A percentile compares a stretch with the other conserved stretches of the same genome.
These are phyloP conservation scores for Xylaria sp. DNA, from an alignment of 2,329 filamentous ascomycete genomes.

Conservation along the genomic window DNA sequence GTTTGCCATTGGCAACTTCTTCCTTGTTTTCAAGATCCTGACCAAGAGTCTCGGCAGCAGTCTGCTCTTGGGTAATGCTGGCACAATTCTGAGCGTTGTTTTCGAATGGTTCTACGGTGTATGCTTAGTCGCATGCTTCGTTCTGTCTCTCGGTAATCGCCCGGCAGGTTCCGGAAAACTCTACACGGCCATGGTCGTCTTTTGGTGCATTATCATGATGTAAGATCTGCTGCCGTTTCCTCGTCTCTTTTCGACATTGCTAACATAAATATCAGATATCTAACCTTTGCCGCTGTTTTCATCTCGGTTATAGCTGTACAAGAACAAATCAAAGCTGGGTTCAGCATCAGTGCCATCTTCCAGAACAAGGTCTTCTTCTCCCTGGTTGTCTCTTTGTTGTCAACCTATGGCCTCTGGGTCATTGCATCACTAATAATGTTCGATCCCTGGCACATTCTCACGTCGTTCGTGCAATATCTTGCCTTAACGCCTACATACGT, in stretches of 20 bases:
- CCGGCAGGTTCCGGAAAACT: slow-evolving; percentile 93
- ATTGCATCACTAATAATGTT: slow-evolving; percentile 93
- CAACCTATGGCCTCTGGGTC: slow-evolving; percentile 93
- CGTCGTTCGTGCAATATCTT: slow-evolving; percentile 93
- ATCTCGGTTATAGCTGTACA: slow-evolving; percentile 91
- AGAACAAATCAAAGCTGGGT: slow-evolving; percentile 72
- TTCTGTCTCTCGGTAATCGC: slow-evolving; percentile 91
- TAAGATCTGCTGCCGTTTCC: slow-evolving; percentile 57
- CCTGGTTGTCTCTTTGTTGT: slow-evolving; percentile 89
- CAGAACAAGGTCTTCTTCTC: slow-evolving; percentile 91
- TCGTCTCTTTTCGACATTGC: neutral
- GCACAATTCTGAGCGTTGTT: slow-evolving; percentile 83
- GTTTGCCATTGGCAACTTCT: slow-evolving; percentile 99
- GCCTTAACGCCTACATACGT: slow-evolving; percentile 95
- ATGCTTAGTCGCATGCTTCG: slow-evolving; percentile 92
- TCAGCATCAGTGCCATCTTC: slow-evolving; percentile 79
- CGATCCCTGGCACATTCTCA: slow-evolving; percentile 99
- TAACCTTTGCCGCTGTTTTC: slow-evolving; percentile 94
- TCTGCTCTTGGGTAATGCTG: slow-evolving; percentile 77
- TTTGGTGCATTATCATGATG: slow-evolving; percentile 96
- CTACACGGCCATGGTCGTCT: slow-evolving; percentile 97
- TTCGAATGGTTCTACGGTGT: slow-evolving; percentile 97
- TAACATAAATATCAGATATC: slow-evolving; percentile 65
- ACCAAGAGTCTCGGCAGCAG: slow-evolving; percentile 81
- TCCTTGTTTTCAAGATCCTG: slow-evolving; percentile 96